Base-by-base conservation (phyloP, 768 basidiomycete genomes). In the Tricholoma hemisulphureum region DNA sequence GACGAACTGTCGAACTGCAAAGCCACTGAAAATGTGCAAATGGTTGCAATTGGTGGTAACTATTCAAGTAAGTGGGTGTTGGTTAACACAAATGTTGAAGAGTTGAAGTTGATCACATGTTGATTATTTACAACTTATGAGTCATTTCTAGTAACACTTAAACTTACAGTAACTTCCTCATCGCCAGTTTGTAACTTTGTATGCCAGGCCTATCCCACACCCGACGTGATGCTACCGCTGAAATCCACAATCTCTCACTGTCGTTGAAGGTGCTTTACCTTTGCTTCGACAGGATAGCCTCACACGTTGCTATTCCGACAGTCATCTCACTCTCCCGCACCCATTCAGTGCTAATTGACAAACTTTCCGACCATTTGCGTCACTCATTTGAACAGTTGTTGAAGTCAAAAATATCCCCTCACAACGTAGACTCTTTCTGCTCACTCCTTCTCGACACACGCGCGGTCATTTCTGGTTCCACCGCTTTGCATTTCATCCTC, bases 391-490 rank as follows among this genome's bases (percentile, higher is more conserved):
- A 57, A 54, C 43, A 43, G 13, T 16, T 61, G 37, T 52, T 61
- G 21, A 35, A 46, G 53, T 61, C 56, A 28, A 51, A 53, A 49
- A 50, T 61, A 45, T 52, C 60, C 5, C 20, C 28, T 20, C 5
- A 7, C 21, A 55, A 55, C 9, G 41, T 58, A 10, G 23, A n/a
- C 32, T 34, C 41, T 32, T 61, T 61, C 53, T 49, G 53, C 29
- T 11, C 48, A n/a, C 56, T 61, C 18, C 60, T 58, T 53, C 57
- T 51, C 16, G 41, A 49, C n/a, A 61, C 60, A 49, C 60, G 60
- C 14, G 60, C 60, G 21, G 57, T 43, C 6, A 57, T 61, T 31
- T 61, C 60, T 23, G 60, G 60, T 5, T 61, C 60, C 6, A 58
- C 60, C 11, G 57, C 37, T 4, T 14, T 61, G 8, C 60, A 61